Evolutionary conservation across 225 moss, liverwort and hornwort genomes (phyloP).

Genomic region (Pleurozium schreberi): DNA sequence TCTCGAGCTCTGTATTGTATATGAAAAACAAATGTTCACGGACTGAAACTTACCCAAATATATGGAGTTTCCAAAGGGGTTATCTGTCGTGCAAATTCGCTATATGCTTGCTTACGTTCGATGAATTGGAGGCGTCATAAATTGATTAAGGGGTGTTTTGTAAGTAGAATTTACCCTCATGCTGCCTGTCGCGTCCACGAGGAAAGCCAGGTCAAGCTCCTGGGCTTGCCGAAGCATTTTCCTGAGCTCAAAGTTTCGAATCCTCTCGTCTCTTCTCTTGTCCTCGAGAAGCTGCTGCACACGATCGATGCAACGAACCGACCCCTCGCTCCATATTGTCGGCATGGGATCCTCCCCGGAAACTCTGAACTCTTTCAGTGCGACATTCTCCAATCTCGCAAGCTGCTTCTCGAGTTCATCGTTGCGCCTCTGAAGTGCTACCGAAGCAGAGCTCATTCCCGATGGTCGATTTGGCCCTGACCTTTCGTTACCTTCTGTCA

Average conservation of each 20-base stretch:
- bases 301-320: neutral
- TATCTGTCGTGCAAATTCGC: neutral
- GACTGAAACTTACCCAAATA: too few species aligned
- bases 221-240: neutral
- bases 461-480: neutral
- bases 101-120: neutral
- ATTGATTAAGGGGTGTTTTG: too few species aligned
- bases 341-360: neutral
- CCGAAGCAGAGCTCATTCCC: neutral
- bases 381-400: neutral
- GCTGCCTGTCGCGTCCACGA: neutral
- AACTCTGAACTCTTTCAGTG: neutral
- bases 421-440: neutral
- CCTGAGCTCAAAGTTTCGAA: neutral
- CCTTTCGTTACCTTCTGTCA: neutral
- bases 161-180: accelerated
- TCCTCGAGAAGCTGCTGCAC: too few species aligned
- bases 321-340: neutral
- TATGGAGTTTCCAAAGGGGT: neutral
- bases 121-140: too few species aligned
- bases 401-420: neutral
- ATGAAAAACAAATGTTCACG: too few species aligned
- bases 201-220: neutral
- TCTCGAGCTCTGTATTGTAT: neutral
- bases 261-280: neutral